Conservation (phyloP, 345 rosid genomes). For the Gossypium turneri region DNA sequence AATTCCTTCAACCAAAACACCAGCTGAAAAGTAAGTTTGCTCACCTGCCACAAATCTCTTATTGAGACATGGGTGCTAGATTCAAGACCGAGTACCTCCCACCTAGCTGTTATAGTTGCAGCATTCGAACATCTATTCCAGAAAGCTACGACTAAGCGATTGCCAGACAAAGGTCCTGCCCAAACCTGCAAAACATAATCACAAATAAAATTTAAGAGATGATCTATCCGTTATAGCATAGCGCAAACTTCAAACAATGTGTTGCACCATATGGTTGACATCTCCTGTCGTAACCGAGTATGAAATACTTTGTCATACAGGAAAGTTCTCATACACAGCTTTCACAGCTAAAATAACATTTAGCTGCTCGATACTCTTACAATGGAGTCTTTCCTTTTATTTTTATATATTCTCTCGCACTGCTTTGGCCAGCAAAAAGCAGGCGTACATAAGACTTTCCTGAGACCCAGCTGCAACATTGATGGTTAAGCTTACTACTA, state of each 20-base stretch:
- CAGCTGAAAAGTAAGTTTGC: conserved; percentile 8
- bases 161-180: conserved; percentile 87
- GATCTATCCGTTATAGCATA: background rate
- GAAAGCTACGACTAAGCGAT: conserved; percentile 68
- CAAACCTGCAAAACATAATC: conserved; percentile 51
- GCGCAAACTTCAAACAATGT: background rate
- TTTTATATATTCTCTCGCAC: background rate
- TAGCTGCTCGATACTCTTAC: background rate
- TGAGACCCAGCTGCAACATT: background rate
- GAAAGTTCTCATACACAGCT: background rate
- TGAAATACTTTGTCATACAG: background rate
- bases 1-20: background rate
- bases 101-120: conserved; percentile 60
- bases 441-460: background rate
- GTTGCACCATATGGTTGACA: background rate
- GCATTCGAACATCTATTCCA: conserved; percentile 83
- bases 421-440: background rate
- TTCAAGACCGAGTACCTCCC: conserved; percentile 76
- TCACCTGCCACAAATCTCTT: conserved; percentile 89
- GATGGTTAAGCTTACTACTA: background rate
- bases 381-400: background rate
- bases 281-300: background rate
- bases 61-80: conserved; percentile 57
- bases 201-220: background rate
- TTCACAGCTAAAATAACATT: background rate